phyloP scores from a whole-genome alignment of 257 asterid species.

The Ehretia macrophylla region DNA sequence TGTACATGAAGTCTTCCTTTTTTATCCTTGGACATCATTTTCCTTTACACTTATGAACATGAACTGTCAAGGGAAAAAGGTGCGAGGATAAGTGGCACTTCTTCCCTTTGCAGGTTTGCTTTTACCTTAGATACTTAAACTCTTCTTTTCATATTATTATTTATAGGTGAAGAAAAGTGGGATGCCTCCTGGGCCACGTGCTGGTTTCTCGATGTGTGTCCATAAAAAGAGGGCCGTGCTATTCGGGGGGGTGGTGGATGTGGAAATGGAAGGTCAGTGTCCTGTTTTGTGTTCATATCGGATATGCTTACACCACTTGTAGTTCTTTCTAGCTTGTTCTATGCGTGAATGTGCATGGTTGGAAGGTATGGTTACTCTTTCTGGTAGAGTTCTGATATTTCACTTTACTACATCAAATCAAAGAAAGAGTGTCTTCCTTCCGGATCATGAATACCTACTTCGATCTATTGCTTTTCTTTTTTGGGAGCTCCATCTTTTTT shows the following conservation, averaged over 20 bases:
- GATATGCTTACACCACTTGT: background rate
- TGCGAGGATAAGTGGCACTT: background rate
- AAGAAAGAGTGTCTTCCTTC: background rate
- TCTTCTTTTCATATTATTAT: conserved; percentile 10
- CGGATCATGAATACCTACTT: background rate
- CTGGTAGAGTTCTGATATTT: background rate
- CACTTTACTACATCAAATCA: too few species aligned
- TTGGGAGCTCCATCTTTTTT: too few species aligned
- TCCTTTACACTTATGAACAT: background rate
- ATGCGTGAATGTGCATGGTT: too few species aligned
- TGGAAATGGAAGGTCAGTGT: conserved; percentile 84
- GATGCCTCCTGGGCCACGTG: conserved; percentile 99
- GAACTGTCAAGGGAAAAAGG: background rate
- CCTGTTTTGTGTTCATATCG: conserved; percentile 11
- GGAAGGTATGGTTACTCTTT: too few species aligned
- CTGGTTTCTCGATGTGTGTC: conserved; percentile 91
- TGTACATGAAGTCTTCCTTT: background rate
- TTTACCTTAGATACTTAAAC: conserved; percentile 1
- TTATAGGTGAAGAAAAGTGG: conserved; percentile 87
- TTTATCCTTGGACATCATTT: background rate
- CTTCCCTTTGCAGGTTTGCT: background rate
- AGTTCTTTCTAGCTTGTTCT: conserved; percentile 2
- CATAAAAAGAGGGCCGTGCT: conserved; percentile 92
- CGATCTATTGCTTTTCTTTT: too few species aligned
- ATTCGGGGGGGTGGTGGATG: conserved; percentile 97